Conservation (phyloP, 1,284 basidiomycete genomes). For the Tetrapyrgos nigripes region DNA sequence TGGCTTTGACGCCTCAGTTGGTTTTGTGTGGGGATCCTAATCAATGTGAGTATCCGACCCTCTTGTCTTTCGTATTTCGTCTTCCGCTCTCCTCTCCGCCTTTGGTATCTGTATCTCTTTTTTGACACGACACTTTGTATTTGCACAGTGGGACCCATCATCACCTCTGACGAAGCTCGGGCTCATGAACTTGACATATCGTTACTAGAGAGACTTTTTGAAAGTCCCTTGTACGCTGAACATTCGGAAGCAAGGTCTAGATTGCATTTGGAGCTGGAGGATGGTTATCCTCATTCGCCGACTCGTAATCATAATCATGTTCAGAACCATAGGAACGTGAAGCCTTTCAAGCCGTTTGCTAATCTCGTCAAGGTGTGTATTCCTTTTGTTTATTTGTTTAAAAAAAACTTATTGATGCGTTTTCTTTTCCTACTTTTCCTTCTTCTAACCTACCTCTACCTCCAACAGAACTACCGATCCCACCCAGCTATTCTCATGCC, state of each 20-base stretch:
- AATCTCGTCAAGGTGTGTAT: constrained; percentile 48
- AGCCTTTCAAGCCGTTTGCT: constrained; percentile 37
- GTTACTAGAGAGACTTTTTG: constrained; percentile 52
- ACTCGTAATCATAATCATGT: not conserved
- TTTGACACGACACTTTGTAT: not conserved
- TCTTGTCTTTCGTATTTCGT: not conserved
- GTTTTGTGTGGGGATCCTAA: constrained; percentile 53
- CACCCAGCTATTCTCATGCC: constrained; percentile 58
- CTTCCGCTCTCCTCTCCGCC: not conserved
- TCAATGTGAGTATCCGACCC: constrained; percentile 41
- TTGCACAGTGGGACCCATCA: constrained; percentile 52
- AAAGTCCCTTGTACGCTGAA: constrained; percentile 43
- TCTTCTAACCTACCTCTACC: not conserved
- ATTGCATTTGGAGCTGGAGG: not conserved
- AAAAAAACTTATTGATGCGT: no score
- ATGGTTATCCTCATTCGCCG: no score
- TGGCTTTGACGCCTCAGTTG: constrained; percentile 43
- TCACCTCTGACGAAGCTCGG: constrained; percentile 47
- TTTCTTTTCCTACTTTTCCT: not conserved
- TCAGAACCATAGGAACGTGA: not conserved
- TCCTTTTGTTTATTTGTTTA: no score
- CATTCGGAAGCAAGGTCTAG: constrained; percentile 17
- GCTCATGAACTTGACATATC: constrained; percentile 51
- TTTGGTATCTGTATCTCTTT: not conserved
- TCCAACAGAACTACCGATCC: constrained; percentile 47